phyloP scores from a whole-genome alignment of 2,329 filamentous ascomycete species.

The Ophiostoma novo-ulmi region DNA sequence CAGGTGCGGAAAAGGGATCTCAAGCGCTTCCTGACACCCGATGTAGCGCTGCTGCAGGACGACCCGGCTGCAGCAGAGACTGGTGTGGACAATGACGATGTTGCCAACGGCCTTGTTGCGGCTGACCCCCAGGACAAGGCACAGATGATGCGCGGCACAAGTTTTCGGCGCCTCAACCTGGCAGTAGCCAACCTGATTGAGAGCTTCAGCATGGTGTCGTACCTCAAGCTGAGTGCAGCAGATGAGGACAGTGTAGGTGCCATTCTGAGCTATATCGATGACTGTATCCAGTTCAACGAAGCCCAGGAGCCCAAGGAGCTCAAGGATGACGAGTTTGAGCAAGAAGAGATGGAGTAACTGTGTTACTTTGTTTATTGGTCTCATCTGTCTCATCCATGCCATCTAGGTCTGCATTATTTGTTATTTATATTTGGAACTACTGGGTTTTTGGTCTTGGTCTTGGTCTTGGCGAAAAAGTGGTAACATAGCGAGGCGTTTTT shows the following conservation, averaged over 20 bases:
- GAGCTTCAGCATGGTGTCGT: conserved; percentile 97
- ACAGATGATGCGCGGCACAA: conserved; percentile 71
- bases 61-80: conserved; percentile 52
- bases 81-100: conserved; percentile 25
- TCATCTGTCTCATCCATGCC: conserved; percentile 25
- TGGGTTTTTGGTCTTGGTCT: not conserved
- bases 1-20: conserved; percentile 82
- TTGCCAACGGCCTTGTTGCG: conserved; percentile 23
- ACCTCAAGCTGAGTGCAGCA: conserved; percentile 80
- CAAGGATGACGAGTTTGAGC: conserved; percentile 56
- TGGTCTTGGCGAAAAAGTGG: not conserved
- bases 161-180: conserved; percentile 76
- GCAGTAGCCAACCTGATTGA: conserved; percentile 90
- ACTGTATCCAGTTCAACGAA: conserved; percentile 89
- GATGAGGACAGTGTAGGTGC: conserved; percentile 85
- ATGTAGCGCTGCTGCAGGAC: conserved; percentile 75
- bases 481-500: conserved; percentile 44
- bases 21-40: conserved; percentile 84
- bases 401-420: not conserved
- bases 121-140: conserved; percentile 59
- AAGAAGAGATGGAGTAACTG: conserved; percentile 29
- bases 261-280: conserved; percentile 87
- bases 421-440: not conserved
- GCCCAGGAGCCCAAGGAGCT: conserved; percentile 87
- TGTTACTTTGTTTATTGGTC: no score